phyloP scores from a whole-genome alignment of 495 filamentous ascomycete genomes.

The Penicillium waksmanii region DNA sequence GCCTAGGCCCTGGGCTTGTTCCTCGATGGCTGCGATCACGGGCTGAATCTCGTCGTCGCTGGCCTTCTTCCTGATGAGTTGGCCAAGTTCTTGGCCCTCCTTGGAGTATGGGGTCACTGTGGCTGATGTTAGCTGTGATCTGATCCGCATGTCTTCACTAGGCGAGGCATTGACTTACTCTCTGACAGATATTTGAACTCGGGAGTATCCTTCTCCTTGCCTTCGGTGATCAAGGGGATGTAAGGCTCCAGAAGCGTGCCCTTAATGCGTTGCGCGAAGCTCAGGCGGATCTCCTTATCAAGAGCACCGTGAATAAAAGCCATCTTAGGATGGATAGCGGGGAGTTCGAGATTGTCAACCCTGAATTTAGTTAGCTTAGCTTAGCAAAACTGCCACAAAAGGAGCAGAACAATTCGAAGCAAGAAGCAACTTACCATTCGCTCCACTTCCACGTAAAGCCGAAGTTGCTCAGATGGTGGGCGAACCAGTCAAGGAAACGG shows the following conservation, averaged over 20 bases:
- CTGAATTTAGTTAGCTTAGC: conserved; percentile 35
- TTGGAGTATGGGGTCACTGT: conserved; percentile 77
- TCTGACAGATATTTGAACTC: conserved; percentile 89
- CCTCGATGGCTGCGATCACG: conserved; percentile 75
- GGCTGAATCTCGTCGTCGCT: conserved; percentile 79
- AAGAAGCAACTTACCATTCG: conserved; percentile 69
- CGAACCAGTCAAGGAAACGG: conserved; percentile 96
- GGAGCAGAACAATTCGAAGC: background rate
- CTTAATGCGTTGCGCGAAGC: conserved; percentile 94
- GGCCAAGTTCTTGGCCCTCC: conserved; percentile 78
- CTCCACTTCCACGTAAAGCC: conserved; percentile 99
- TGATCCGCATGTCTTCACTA: background rate
- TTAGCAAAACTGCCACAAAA: background rate
- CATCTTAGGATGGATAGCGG: conserved; percentile 81
- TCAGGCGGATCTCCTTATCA: conserved; percentile 96
- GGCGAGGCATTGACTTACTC: conserved; percentile 52
- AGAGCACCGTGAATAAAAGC: conserved; percentile 87
- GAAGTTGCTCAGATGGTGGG: conserved; percentile 97
- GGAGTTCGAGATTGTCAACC: conserved; percentile 80
- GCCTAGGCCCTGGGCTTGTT: conserved; percentile 66
- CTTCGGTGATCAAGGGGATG: conserved; percentile 76
- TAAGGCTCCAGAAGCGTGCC: conserved; percentile 89
- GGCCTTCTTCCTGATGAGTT: conserved; percentile 80
- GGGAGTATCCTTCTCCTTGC: conserved; percentile 90
- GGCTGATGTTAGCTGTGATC: conserved; percentile 1